Conservation (phyloP, 192 early-diverging fungal genomes). For the Podila epicladia region DNA sequence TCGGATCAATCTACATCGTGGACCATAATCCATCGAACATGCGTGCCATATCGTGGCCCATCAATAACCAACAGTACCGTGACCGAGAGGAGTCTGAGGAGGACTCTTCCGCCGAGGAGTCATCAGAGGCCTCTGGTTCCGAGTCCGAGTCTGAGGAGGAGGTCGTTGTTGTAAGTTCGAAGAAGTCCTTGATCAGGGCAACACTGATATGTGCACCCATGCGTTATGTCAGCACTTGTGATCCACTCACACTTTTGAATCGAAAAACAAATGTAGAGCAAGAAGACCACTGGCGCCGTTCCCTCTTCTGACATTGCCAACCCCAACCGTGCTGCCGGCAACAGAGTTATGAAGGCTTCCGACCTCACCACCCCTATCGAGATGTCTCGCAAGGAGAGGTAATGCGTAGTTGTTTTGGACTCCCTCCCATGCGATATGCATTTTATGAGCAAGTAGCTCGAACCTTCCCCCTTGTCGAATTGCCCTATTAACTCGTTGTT, state of each 20-base stretch:
- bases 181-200: not conserved
- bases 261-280: slow-evolving; percentile 5
- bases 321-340: slow-evolving; percentile 44
- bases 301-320: slow-evolving; percentile 27
- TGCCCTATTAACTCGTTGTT: not conserved
- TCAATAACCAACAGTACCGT: slow-evolving; percentile 27
- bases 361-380: slow-evolving; percentile 48
- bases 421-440: too few species aligned
- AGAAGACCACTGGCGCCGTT: slow-evolving; percentile 16
- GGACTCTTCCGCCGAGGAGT: slow-evolving; percentile 38
- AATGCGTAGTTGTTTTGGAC: not conserved
- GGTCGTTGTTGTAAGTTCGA: slow-evolving; percentile 13
- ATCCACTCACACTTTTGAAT: not conserved
- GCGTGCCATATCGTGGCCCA: too few species aligned
- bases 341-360: slow-evolving; percentile 47
- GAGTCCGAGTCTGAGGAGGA: slow-evolving; percentile 49
- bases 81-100: slow-evolving; percentile 44
- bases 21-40: too few species aligned
- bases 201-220: not conserved
- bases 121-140: slow-evolving; percentile 30
- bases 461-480: not conserved
- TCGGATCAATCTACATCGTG: too few species aligned
- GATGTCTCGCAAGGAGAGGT: slow-evolving; percentile 54
- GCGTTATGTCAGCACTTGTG: not conserved
- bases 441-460: too few species aligned